Percentiles rank a stretch among this genome's conserved stretches.
Conservation (phyloP, 148 eudicot genomes). For the Suaeda aralocaspica region DNA sequence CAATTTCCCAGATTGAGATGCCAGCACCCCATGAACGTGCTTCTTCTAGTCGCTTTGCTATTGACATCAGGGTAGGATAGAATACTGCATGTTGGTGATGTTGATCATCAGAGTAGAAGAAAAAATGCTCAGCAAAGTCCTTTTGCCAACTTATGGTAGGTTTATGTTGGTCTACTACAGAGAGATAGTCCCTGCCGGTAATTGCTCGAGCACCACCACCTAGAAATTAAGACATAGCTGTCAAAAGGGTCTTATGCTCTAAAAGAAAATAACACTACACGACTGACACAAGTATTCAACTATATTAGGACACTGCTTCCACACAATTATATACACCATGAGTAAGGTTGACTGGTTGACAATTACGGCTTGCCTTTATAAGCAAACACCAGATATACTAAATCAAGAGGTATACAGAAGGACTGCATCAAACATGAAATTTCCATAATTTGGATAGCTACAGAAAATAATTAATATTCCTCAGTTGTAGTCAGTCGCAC, state of each 20-base stretch:
- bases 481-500: no score
- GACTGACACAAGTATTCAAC: background rate
- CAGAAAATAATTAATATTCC: no score
- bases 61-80: constrained; percentile 75
- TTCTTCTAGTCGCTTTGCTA: constrained; percentile 65
- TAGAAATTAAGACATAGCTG: constrained; percentile 28
- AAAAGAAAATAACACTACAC: background rate
- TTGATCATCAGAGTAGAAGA: constrained; percentile 57
- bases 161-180: constrained; percentile 61
- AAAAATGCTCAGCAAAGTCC: constrained; percentile 80
- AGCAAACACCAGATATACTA: background rate
- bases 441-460: background rate
- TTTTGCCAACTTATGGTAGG: constrained; percentile 70
- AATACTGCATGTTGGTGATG: constrained; percentile 70
- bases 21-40: constrained; percentile 89
- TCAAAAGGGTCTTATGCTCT: constrained; percentile 11
- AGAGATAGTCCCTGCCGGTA: constrained; percentile 74
- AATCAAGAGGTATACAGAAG: background rate
- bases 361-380: background rate
- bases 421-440: background rate
- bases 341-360: background rate
- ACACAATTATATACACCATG: background rate
- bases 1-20: constrained; percentile 98
- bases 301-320: background rate
- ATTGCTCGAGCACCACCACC: constrained; percentile 75